A percentile compares a stretch with the other conserved stretches of the same genome.
Evolutionary conservation across 768 basidiomycete species (phyloP).

Genomic region (Mycena leptocephala): DNA sequence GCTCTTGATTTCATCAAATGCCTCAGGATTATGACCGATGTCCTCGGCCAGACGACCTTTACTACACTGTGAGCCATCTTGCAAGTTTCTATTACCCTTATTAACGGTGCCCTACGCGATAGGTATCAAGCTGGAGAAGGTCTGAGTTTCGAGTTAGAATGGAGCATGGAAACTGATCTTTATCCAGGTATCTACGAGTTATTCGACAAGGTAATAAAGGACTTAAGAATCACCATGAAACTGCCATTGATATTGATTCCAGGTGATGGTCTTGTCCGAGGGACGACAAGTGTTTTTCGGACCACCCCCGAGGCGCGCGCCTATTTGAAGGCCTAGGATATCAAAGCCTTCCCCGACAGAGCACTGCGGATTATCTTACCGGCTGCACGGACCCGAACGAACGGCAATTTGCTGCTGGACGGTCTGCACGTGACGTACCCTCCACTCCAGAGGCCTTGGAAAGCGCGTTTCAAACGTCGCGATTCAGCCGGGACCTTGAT

Average conservation of each 20-base stretch:
- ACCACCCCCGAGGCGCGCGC: constrained; percentile 78
- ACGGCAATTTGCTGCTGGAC: constrained; percentile 81
- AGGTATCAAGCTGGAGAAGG: constrained; percentile 88
- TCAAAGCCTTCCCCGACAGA: constrained; percentile 84
- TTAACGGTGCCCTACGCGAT: constrained; percentile 5
- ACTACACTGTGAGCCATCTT: constrained; percentile 73
- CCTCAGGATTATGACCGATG: constrained; percentile 87
- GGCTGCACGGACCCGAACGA: constrained; percentile 91
- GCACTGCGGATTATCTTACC: constrained; percentile 89
- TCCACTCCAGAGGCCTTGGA: constrained; percentile 81
- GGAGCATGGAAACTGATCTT: background rate
- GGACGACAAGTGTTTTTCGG: constrained; percentile 91
- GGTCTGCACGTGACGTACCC: constrained; percentile 72
- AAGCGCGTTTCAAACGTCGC: constrained; percentile 69
- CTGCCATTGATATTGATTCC: background rate
- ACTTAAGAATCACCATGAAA: background rate
- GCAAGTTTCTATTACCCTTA: background rate
- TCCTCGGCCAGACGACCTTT: constrained; percentile 86
- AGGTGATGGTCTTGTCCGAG: constrained; percentile 87
- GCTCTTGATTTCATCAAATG: constrained; percentile 90
- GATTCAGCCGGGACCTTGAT: constrained; percentile 60
- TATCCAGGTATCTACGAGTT: constrained; percentile 1
- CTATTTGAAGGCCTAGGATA: constrained; percentile 88
- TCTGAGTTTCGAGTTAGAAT: background rate
- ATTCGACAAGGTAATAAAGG: background rate